Percentiles rank a stretch among this genome's conserved stretches.
Conservation (phyloP, 2,329 filamentous ascomycete species). For the Calonectria henricotiae region DNA sequence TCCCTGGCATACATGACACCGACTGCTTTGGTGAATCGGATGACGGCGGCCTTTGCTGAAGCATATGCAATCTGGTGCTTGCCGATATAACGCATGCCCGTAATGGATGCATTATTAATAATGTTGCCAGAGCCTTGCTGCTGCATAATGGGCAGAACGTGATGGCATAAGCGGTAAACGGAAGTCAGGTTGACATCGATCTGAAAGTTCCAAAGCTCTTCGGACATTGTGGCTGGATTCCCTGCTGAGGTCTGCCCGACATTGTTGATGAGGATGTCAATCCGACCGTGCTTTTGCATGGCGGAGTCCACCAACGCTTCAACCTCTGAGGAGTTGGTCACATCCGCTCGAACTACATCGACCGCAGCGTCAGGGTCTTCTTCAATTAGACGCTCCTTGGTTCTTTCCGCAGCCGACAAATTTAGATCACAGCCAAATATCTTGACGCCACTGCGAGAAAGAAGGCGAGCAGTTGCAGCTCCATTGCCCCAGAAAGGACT, state of each 20-base stretch:
- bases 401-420: background rate
- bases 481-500: constrained; percentile 17
- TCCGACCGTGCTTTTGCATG: constrained; percentile 7
- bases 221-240: background rate
- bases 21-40: constrained; percentile 1
- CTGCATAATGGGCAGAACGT: constrained; percentile 15
- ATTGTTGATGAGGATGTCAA: constrained; percentile 9
- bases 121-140: constrained; percentile 9
- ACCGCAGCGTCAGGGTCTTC: background rate
- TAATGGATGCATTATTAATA: constrained; percentile 11
- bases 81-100: constrained; percentile 7
- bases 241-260: constrained; percentile 1
- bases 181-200: constrained; percentile 9
- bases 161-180: constrained; percentile 10
- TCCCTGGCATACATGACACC: constrained; percentile 13
- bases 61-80: constrained; percentile 17
- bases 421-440: constrained; percentile 10
- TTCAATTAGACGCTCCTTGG: constrained; percentile 1
- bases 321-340: background rate
- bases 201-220: constrained; percentile 14
- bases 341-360: background rate
- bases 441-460: background rate
- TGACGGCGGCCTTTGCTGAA: background rate
- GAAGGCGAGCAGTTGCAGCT: constrained; percentile 10
- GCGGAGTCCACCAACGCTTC: background rate